These are phyloP conservation scores for Ceriops decandra DNA, from an alignment of 345 rosid genomes.

Conservation along the genomic window DNA sequence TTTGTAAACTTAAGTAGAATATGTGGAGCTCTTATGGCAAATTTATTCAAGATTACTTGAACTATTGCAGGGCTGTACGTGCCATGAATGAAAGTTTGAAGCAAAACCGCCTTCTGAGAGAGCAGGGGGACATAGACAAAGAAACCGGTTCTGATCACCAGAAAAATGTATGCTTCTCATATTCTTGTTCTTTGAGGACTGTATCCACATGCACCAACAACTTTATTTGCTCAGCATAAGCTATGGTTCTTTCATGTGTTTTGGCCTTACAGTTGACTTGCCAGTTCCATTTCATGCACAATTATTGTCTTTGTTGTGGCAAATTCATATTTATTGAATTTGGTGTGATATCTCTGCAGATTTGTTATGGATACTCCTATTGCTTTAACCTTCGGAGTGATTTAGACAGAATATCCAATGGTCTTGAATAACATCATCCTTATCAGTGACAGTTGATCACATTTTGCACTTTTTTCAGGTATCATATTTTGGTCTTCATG, in stretches of 20 bases:
- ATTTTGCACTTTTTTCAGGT: conserved; percentile 38
- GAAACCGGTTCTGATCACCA: conserved; percentile 40
- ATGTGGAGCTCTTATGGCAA: not conserved
- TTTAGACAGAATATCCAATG: too few species aligned
- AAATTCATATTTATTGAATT: too few species aligned
- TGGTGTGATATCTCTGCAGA: too few species aligned
- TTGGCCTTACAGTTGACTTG: too few species aligned
- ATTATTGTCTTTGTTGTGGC: too few species aligned
- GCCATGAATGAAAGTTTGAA: conserved; percentile 94
- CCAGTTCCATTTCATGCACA: too few species aligned
- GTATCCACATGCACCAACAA: too few species aligned
- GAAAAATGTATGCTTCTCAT: conserved; percentile 44
- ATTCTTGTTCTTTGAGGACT: too few species aligned
- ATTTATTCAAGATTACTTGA: conserved; percentile 1
- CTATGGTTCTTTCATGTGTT: too few species aligned
- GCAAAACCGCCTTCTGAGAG: conserved; percentile 79
- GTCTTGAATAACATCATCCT: not conserved
- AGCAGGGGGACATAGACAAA: conserved; percentile 47
- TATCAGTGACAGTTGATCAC: conserved; percentile 16
- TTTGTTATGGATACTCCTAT: too few species aligned
- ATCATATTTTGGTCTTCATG: conserved; percentile 57
- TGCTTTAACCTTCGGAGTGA: too few species aligned
- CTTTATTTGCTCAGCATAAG: too few species aligned
- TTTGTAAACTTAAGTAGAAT: not conserved
- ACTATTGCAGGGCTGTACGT: conserved; percentile 83